These are phyloP conservation scores for Yarrowia deformans DNA, from an alignment of 805 yeast genomes.

Conservation along the genomic window DNA sequence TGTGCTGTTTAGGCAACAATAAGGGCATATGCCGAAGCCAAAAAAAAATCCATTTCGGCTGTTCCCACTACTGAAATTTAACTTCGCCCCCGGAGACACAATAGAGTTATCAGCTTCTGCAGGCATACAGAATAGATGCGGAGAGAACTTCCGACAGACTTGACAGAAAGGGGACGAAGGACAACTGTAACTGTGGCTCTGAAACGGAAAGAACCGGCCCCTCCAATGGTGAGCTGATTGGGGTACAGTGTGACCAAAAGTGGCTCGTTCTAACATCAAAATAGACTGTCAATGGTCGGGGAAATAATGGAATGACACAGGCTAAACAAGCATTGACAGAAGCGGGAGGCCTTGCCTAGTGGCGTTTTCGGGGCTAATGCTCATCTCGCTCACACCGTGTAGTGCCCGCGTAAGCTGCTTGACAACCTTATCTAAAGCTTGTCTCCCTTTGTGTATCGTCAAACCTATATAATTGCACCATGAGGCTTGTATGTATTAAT, in stretches of 20 bases:
- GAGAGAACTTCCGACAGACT: constrained; percentile 8
- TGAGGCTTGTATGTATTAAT: neutral
- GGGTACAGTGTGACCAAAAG: too few relatives aligned
- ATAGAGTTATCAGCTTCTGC: constrained; percentile 15
- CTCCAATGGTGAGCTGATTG: neutral
- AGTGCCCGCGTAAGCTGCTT: constrained; percentile 4
- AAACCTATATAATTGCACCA: neutral
- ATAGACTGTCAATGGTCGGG: neutral
- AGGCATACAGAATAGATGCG: constrained; percentile 12
- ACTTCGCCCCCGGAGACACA: neutral
- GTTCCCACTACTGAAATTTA: neutral
- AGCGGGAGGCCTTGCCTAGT: neutral
- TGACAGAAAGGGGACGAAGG: constrained; percentile 4
- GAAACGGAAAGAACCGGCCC: neutral
- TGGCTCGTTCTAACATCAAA: neutral
- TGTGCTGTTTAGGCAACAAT: neutral
- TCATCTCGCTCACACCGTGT: neutral
- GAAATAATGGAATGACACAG: too few relatives aligned
- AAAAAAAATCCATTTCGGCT: neutral
- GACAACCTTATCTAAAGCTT: constrained; percentile 7
- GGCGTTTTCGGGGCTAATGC: neutral
- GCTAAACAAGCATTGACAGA: too few relatives aligned
- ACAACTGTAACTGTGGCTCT: neutral
- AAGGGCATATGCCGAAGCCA: neutral
- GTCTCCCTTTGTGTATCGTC: neutral